Evolutionary conservation across 2,329 filamentous ascomycete species (phyloP), one percentile per base, ranked within the genome.

Genomic region (Paecilomyces dactylethromorphus): DNA sequence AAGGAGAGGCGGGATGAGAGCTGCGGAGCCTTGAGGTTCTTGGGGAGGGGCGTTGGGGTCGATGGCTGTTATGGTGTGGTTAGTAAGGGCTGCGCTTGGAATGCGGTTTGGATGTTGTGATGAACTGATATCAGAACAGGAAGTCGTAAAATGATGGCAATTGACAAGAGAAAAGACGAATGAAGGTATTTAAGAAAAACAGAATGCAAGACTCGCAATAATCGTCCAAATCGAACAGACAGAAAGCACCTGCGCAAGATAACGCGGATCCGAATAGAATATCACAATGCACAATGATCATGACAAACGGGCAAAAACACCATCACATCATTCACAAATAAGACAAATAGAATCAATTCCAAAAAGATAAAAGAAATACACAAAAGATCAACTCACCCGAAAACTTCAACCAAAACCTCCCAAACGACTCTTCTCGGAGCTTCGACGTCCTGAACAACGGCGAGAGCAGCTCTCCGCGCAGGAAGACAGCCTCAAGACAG

Each of bases 1-100:
- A 21, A 80, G 68, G 6, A 81, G 66, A 0, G 72, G 67, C 0
- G 78, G 74, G 56, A 80, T 72, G 15, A 79, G 68, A 12, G 71
- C 69, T 6, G 71, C 65, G 12, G 75, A 76, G 50, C 68, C 67
- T 53, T 59, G 53, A 26, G 71, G 61, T 55, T 39, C 54, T 12
- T 49, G 22, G 13, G 55, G 24, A 15, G 21, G 32, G 50, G 39
- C 31, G 39, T 53, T 24, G 45, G 35, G 15, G 29, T 53, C 22
- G 24, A 39, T 18, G 22, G 33, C 33, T 39, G 31, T 32, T 24
- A 13, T 50, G 53, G 11, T 13, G 18, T 45, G 32, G 35, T 45
- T 45, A 45, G 13, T 35, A 15, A 10, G 5, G 21, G 24, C 3
- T 3, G 7, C 49, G 32, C 21, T 53, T 31, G 21, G 22, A n/a